These are phyloP conservation scores for Dendrocalamus sinicus DNA, from an alignment of 176 grass and related monocot genomes.

Conservation along the genomic window DNA sequence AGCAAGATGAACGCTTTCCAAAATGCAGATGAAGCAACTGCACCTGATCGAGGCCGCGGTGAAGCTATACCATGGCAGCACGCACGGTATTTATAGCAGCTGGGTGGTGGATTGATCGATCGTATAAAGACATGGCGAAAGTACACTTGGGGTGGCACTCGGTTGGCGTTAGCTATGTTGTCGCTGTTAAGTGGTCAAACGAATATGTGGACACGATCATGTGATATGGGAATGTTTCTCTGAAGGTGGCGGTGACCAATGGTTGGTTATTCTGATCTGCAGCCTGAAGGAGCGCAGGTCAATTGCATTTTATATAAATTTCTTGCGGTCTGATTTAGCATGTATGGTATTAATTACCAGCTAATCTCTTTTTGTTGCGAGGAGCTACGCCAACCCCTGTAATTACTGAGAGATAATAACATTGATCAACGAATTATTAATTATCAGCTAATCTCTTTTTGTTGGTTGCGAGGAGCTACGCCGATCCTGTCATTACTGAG, in stretches of 20 bases:
- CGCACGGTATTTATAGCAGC: conserved; percentile 20
- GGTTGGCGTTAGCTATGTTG: conserved; percentile 33
- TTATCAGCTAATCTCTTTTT: no score
- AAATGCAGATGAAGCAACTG: background rate
- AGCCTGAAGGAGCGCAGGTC: no score
- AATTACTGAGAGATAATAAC: no score
- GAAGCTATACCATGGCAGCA: background rate
- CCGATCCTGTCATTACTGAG: no score
- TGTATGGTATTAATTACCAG: no score
- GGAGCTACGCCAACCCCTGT: no score
- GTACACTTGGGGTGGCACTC: conserved; percentile 8
- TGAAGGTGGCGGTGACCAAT: background rate
- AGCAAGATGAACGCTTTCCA: background rate
- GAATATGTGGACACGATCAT: background rate
- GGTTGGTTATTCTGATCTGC: background rate
- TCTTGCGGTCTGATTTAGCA: background rate
- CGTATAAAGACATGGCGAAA: background rate
- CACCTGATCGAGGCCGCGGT: background rate
- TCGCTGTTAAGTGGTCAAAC: background rate
- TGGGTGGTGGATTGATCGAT: no score
- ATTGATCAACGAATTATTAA: no score
- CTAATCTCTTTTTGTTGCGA: no score
- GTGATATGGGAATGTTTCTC: conserved; percentile 6
- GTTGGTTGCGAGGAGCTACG: no score
- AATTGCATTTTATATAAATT: background rate